A percentile compares a stretch with the other conserved stretches of the same genome.
Conservation (phyloP, 768 basidiomycete species). For the Podaxis carcinomalis region DNA sequence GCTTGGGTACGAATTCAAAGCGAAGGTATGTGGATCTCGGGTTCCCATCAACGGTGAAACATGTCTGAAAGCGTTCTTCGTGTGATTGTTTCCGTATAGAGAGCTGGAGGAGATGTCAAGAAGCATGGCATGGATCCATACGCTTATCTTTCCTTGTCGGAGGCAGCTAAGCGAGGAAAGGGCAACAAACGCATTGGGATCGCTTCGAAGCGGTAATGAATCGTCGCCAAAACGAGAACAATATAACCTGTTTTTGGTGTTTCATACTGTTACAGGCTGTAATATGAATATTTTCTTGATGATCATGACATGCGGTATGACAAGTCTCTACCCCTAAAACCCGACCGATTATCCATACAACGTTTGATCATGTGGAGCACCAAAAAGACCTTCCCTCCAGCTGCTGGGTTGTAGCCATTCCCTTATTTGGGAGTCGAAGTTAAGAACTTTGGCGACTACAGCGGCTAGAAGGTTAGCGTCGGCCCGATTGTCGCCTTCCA, state of each 20-base stretch:
- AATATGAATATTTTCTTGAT: constrained; percentile 5
- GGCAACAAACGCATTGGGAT: constrained; percentile 46
- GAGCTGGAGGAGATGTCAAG: constrained; percentile 92
- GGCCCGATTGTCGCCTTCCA: constrained; percentile 77
- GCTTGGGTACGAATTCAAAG: constrained; percentile 89
- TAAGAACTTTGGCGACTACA: constrained; percentile 46
- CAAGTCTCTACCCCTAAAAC: background rate
- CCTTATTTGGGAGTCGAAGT: constrained; percentile 24
- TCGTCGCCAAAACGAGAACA: constrained; percentile 3
- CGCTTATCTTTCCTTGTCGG: constrained; percentile 81
- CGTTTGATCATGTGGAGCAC: constrained; percentile 67
- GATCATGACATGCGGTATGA: background rate
- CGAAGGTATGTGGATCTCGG: constrained; percentile 62
- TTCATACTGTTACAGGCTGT: background rate
- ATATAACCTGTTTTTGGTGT: constrained; percentile 10
- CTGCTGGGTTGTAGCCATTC: constrained; percentile 63
- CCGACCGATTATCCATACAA: constrained; percentile 49
- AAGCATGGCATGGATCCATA: constrained; percentile 87
- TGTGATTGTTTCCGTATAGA: constrained; percentile 42
- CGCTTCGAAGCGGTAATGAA: constrained; percentile 51
- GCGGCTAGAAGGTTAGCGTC: constrained; percentile 65
- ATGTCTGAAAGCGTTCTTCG: background rate
- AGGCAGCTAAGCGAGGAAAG: constrained; percentile 69
- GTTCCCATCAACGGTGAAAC: background rate
- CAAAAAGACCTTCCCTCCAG: constrained; percentile 69